These are phyloP conservation scores for Erysiphe neolycopersici DNA, from an alignment of 2,329 filamentous ascomycete species.

Conservation along the genomic window DNA sequence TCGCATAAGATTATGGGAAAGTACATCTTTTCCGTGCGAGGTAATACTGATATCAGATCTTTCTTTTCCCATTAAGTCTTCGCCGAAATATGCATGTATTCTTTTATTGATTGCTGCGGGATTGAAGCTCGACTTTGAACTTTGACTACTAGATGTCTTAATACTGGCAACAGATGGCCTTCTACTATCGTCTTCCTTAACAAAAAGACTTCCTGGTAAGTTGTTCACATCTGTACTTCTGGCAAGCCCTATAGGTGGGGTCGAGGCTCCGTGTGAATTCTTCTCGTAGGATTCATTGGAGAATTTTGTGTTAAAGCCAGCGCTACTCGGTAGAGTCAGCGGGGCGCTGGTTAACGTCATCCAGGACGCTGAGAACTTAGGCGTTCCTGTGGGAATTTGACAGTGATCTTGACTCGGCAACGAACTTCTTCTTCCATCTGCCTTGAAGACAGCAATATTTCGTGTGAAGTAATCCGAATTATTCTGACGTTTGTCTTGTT, in stretches of 20 bases:
- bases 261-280: constrained; percentile 34
- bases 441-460: constrained; percentile 42
- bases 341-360: constrained; percentile 17
- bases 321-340: constrained; percentile 10
- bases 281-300: constrained; percentile 53
- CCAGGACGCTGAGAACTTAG: constrained; percentile 25
- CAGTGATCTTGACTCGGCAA: constrained; percentile 33
- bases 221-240: constrained; percentile 25
- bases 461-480: constrained; percentile 45
- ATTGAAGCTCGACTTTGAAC: constrained; percentile 36
- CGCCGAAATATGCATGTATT: constrained; percentile 75
- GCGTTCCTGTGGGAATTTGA: constrained; percentile 24
- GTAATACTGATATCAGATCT: constrained; percentile 45
- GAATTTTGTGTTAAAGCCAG: constrained; percentile 27
- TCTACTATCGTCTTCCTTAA: constrained; percentile 50
- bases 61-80: constrained; percentile 53
- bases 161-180: constrained; percentile 74
- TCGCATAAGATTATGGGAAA: constrained; percentile 31
- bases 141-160: constrained; percentile 62
- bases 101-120: constrained; percentile 50
- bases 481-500: constrained; percentile 13
- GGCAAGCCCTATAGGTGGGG: constrained; percentile 28
- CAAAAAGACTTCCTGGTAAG: constrained; percentile 29
- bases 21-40: constrained; percentile 28
- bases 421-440: constrained; percentile 16